Base-by-base conservation (phyloP, 2,329 filamentous ascomycete genomes). In the Phialophora verrucosa region DNA sequence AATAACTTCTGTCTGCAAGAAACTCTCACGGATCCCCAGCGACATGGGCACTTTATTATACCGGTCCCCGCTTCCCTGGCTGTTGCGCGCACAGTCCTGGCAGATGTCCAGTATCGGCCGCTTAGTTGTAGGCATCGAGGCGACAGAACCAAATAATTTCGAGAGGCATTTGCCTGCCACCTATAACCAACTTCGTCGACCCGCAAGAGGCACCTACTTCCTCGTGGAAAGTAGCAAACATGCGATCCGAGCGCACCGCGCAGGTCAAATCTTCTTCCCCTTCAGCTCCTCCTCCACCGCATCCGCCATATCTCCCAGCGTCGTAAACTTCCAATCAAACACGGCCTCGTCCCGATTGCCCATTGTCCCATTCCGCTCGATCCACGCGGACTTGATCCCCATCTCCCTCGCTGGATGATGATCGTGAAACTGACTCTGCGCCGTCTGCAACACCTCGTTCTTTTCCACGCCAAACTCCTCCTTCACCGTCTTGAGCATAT, bases 341-440 rank as follows among this genome's bases (percentile, higher is more conserved):
- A 82, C 82, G 83, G 85, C 89, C 7, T 78, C 78, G 44, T 78
- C 73, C 56, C 80, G 73, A 56, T 80, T 82, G 0, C 81, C 82
- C 80, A 83, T 83, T 7, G 53, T 69, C 7, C 64, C 55, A 44
- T 50, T 76, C 35, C 88, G 77, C 63, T 83, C 83, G 72, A 92
- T 91, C 89, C 88, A 92, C 17, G 83, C 84, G 62, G 80, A 81
- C 60, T 47, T 59, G 44, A 92, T 75, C 0, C 86, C 88, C 25
- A 88, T 72, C 73, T 85, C 75, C 76, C 84, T 85, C 1, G 87
- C 87, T 0, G 90, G 87, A 4, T 84, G 82, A 76, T 91, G 89
- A 72, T 92, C 90, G 69, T 88, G 85, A 56, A 81, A 83, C 75
- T 91, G 77, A 66, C 87, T 89, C 76, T 90, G 84, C 60, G 90